phyloP scores from a whole-genome alignment of 1,284 basidiomycete species.

The Schizophyllum commune region DNA sequence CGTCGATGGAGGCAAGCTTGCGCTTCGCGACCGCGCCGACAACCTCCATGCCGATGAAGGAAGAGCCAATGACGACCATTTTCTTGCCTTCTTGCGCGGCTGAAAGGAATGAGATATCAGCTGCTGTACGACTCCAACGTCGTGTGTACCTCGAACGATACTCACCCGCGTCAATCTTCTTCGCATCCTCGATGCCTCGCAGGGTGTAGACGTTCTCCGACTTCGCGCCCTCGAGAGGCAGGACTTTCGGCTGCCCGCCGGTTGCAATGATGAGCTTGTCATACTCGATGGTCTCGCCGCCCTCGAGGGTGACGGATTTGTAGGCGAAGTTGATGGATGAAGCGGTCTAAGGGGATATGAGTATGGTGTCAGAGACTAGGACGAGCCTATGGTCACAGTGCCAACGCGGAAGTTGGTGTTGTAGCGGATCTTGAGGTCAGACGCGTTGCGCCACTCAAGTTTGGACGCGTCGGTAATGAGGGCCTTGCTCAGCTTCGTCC shows the following conservation, averaged over 20 bases:
- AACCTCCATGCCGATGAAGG: constrained; percentile 93
- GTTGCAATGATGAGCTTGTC: constrained; percentile 70
- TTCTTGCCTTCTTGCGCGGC: constrained; percentile 65
- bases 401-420: constrained; percentile 69
- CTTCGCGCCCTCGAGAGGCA: constrained; percentile 76
- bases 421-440: constrained; percentile 77
- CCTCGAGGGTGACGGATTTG: constrained; percentile 56
- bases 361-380: not conserved
- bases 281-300: constrained; percentile 54
- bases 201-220: constrained; percentile 78
- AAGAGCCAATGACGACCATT: constrained; percentile 82
- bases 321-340: constrained; percentile 56
- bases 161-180: constrained; percentile 68
- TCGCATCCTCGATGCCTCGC: constrained; percentile 65
- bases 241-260: constrained; percentile 57
- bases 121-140: not conserved
- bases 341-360: constrained; percentile 38
- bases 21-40: constrained; percentile 71
- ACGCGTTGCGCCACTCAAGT: constrained; percentile 65
- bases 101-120: constrained; percentile 15
- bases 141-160: not conserved
- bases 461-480: constrained; percentile 74
- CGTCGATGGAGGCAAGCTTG: constrained; percentile 70
- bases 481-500: constrained; percentile 88
- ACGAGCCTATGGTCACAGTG: constrained; percentile 30